A percentile compares a stretch with the other conserved stretches of the same genome.
Evolutionary conservation across 163 green algal species (phyloP).

Genomic region (Scenedesmus sp.): DNA sequence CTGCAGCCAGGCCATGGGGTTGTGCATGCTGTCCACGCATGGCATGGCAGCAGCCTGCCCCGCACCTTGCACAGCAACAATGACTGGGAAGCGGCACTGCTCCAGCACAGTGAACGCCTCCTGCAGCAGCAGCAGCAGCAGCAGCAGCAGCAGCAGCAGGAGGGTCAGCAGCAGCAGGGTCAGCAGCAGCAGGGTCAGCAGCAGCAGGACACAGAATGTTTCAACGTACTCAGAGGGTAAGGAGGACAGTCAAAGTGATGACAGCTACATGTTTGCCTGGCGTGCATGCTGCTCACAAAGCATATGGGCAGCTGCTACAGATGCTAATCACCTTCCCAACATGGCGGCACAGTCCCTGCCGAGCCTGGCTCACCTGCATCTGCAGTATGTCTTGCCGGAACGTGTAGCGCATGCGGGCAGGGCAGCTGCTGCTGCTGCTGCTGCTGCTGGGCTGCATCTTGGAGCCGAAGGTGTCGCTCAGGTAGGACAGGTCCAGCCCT

Average conservation of each 20-base stretch:
- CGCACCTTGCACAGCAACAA: conserved; percentile 84
- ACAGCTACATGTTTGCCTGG: too few relatives aligned
- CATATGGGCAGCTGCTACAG: background rate
- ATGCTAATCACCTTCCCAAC: too few relatives aligned
- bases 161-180: conserved; percentile 23
- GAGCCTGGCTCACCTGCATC: conserved; percentile 63
- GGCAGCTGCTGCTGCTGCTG: conserved; percentile 55
- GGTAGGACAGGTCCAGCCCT: conserved; percentile 86
- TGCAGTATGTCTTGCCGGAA: conserved; percentile 65
- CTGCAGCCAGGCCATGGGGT: background rate
- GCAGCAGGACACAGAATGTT: background rate
- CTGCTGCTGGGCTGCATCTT: background rate
- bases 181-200: background rate
- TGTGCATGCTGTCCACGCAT: conserved; percentile 42
- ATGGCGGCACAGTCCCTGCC: too few relatives aligned
- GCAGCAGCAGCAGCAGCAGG: conserved; percentile 2
- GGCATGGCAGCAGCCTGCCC: conserved; percentile 30
- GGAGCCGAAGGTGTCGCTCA: conserved; percentile 56
- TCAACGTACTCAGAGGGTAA: too few relatives aligned
- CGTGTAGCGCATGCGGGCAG: conserved; percentile 60
- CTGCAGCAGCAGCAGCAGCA: conserved; percentile 54
- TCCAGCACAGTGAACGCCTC: conserved; percentile 83
- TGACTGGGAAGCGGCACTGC: conserved; percentile 80
- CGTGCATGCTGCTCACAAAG: too few relatives aligned
- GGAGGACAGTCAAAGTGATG: too few relatives aligned